Base-by-base conservation (phyloP, 768 basidiomycete species). In the Naganishia onofrii region DNA sequence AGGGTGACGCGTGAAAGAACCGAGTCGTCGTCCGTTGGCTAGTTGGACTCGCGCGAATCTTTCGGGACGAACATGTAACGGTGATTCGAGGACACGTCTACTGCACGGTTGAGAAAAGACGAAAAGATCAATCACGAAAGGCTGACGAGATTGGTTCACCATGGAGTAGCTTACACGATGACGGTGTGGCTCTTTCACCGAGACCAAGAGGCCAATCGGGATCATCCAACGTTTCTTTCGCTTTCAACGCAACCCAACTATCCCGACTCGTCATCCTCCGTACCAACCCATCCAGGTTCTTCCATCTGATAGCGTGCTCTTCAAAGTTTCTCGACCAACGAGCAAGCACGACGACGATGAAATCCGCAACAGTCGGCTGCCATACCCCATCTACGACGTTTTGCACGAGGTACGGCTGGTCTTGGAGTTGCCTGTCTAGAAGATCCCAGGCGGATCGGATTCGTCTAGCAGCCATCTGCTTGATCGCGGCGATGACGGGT, bases 211-310 rank as follows among this genome's bases (percentile, higher is more conserved):
- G 48, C 48, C 48, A 51, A 8, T 51, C n/a, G 3, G 48, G 4
- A 26, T 63, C 23, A 13, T 63, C 15, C 23, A 63, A 17, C 23
- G 26, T 29, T 17, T 63, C 42, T n/a, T 38, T 19, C 38, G 36
- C 60, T 17, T 23, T 42, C 38, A 63, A 63, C 10, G 6, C 36
- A 19, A 23, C 15, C 60, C 60, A 63, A 12, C 60, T 29, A 42
- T 46, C 60, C 36, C 60, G 60, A 10, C n/a, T 36, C 38, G 60
- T 63, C 60, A 63, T 63, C 60, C 60, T 63, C 36, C 38, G 36
- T 1, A 63, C 26, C 60, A 63, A 44, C 21, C 4, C 60, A 23
- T 29, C 21, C 60, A 63, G 26, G 15, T 63, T 63, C 8, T 63
- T 63, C 60, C 60, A 63, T 23, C 46, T 63, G 38, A 63, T 13